Evolutionary conservation across 768 basidiomycete genomes (phyloP).

Genomic region (Lactarius vividus): DNA sequence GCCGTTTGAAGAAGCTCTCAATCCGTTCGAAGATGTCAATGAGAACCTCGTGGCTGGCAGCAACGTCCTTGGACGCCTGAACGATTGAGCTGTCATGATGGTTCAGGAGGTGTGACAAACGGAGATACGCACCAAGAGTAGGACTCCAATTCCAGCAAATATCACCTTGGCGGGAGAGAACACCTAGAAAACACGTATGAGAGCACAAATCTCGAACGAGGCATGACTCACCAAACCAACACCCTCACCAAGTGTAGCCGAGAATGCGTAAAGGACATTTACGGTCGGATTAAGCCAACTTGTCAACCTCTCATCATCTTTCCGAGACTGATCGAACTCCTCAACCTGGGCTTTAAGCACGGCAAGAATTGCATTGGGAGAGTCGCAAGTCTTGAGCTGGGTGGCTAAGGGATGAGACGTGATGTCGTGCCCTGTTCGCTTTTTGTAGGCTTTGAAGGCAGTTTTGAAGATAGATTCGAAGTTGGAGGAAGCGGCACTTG

Average conservation of each 20-base stretch:
- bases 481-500: neutral
- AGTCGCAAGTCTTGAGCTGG: neutral
- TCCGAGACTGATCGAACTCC: neutral
- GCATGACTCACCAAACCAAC: neutral
- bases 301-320: neutral
- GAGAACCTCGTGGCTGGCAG: neutral
- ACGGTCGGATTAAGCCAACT: neutral
- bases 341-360: neutral
- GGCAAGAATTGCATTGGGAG: neutral
- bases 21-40: neutral
- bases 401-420: neutral
- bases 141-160: neutral
- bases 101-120: too few species aligned
- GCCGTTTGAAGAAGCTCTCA: neutral
- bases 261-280: neutral
- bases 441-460: neutral
- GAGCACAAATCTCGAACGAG: neutral
- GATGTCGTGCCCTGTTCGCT: neutral
- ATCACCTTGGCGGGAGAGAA: neutral
- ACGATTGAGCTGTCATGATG: neutral
- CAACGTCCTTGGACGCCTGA: neutral
- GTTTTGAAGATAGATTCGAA: neutral
- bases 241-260: neutral
- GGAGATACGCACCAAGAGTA: neutral
- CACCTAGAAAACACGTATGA: neutral